Evolutionary conservation across 441 rosid genomes (phyloP), one percentile per base, ranked within the genome.

Genomic region (Gossypium gossypioides): DNA sequence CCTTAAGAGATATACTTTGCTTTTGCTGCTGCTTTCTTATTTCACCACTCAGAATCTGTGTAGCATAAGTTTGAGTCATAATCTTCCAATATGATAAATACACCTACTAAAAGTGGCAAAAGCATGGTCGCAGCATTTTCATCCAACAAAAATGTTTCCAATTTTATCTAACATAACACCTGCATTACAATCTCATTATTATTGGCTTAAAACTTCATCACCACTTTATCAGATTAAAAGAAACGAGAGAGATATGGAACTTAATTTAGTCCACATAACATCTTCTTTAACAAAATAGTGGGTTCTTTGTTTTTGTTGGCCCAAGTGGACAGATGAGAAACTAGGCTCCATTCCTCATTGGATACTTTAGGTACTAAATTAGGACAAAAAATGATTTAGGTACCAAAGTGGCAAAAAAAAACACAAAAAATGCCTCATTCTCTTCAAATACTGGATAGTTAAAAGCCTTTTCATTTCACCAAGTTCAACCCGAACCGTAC

Each of bases 1-100:
- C 84, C 86, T 80, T 15, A 88, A 79, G 29, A 86, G 90, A 80
- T 86, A 88, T 0, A 88, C 83, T 79, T 77, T 86, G 76, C 77
- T 88, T 80, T 82, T 86, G 70, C 76, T 75, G 51, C 78, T 69
- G 79, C 86, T 81, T 22, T 86, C 88, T 84, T 25, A 82, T 55
- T 82, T 82, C 86, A 57, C 81, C 81, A 72, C 77, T 77, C 59
- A 88, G 85, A 78, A 86, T 85, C 77, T 78, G 76, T 62, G 84
- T 78, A 46, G 79, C 81, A 66, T 32, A 77, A 24, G 59, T 76
- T 80, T 73, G 85, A 73, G 77, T 80, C 32, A 34, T 55, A 76
- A 58, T 72, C 61, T 27, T 25, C 71, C 78, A 74, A 69, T 69
- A 65, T 7, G 58, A 69, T 57, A 27, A 51, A 60, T 44, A 32